Percentiles rank a stretch among this genome's conserved stretches.
Evolutionary conservation across 2,329 filamentous ascomycete genomes (phyloP).

Genomic region (Thelonectria discophora): DNA sequence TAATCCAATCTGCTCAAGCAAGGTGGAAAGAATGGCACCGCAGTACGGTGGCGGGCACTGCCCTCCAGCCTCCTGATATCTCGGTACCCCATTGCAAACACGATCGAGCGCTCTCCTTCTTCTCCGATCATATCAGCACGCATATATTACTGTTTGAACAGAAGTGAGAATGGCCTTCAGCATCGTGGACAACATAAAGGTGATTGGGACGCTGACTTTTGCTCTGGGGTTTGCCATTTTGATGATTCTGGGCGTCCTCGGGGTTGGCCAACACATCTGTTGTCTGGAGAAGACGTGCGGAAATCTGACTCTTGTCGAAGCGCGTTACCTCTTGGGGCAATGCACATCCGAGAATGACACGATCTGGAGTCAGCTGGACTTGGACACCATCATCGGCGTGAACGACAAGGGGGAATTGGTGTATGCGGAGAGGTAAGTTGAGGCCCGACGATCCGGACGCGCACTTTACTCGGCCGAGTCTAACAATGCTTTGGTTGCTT

Average conservation of each 20-base stretch:
- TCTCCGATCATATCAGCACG: neutral
- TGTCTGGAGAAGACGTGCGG: constrained; percentile 12
- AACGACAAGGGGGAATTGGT: neutral
- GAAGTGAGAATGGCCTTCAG: neutral
- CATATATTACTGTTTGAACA: neutral
- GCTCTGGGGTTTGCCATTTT: neutral
- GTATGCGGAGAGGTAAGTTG: neutral
- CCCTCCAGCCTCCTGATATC: neutral
- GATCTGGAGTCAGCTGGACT: neutral
- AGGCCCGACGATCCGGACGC: neutral
- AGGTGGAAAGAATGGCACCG: neutral
- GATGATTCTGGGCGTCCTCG: neutral
- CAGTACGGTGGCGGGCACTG: neutral
- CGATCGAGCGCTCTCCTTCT: neutral
- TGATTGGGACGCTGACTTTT: constrained; percentile 3
- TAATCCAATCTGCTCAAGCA: neutral
- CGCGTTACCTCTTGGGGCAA: constrained; percentile 3
- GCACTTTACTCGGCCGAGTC: neutral
- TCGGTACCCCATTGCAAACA: neutral
- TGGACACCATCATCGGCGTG: constrained; percentile 2
- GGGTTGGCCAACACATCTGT: neutral
- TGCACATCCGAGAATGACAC: constrained; percentile 2
- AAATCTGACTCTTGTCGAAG: neutral
- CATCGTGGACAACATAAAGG: neutral
- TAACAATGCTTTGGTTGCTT: neutral